Evolutionary conservation across 2,329 filamentous ascomycete genomes (phyloP), one percentile per base, ranked within the genome.

Genomic region (Aspergillus texensis): DNA sequence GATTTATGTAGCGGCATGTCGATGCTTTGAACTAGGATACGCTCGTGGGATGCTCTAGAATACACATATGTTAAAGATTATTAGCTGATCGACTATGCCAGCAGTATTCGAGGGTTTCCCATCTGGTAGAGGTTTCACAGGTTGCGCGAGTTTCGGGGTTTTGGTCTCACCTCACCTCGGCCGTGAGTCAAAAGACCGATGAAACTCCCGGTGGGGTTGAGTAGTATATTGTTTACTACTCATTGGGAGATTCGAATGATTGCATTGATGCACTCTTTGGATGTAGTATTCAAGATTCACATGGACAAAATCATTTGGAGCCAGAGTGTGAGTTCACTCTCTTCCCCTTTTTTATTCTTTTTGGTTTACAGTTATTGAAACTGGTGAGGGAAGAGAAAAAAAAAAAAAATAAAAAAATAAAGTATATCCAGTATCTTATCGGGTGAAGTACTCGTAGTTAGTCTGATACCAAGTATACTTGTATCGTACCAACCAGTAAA

Each of bases 401-500:
- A 41, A 41, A 41, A 41, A 24, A 24, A 24, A 24, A 24, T 24
- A 24, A 19, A 39, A 39, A 41, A n/a, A 41, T n/a, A 41, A 41
- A 9, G 39, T 41, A 41, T 41, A 41, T 41, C 4, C 9, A 3
- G 45, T 48, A 28, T 28, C 28, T 52, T 32, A 52, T 52, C 48
- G 1, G 28, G 28, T n/a, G 8, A 32, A 32, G 5, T 21, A 26
- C 11, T 28, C 8, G 24, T 26, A 12, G 21, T 41, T 41, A 34
- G 48, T 24, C 14, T 24, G 46, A 26, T 50, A 50, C 46, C 4
- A 3, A 4, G n/a, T 52, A 32, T 52, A 52, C 52, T 24, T 24
- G 52, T 55, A 55, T 19, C 10, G 32, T 55, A 39, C 34, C 32
- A 55, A 39, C 52, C 52, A 55, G 52, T 55, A 24, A 55, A 36